Percentiles rank a stretch among this genome's conserved stretches.
Evolutionary conservation across 805 yeast species (phyloP).

Genomic region (Clavispora santaluciae): DNA sequence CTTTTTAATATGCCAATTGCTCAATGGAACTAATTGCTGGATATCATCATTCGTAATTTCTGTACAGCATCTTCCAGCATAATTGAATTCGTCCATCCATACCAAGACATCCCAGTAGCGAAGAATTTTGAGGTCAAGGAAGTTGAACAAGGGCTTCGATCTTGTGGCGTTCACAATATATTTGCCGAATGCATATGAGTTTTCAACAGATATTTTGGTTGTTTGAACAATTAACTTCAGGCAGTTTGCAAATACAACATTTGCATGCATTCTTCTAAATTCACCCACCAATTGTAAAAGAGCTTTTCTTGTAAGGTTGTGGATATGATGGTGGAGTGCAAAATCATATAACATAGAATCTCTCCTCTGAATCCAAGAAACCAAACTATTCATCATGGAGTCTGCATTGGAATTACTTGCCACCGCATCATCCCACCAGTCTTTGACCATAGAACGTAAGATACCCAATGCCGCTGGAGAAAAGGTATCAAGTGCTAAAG

Average conservation of each 20-base stretch:
- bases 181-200: conserved; percentile 87
- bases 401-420: conserved; percentile 69
- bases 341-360: conserved; percentile 73
- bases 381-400: conserved; percentile 72
- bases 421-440: conserved; percentile 92
- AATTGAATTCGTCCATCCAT: conserved; percentile 93
- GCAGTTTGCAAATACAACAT: conserved; percentile 73
- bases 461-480: conserved; percentile 68
- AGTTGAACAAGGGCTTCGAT: conserved; percentile 76
- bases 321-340: conserved; percentile 78
- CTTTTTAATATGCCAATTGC: conserved; percentile 74
- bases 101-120: conserved; percentile 89
- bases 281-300: conserved; percentile 76
- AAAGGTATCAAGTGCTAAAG: conserved; percentile 79
- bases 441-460: conserved; percentile 69
- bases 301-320: conserved; percentile 78
- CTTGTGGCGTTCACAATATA: conserved; percentile 74
- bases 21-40: conserved; percentile 45
- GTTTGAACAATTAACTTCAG: conserved; percentile 72
- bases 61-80: conserved; percentile 62
- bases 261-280: conserved; percentile 73
- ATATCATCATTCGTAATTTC: conserved; percentile 41
- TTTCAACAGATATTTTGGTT: conserved; percentile 70
- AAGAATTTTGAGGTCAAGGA: conserved; percentile 65
- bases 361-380: conserved; percentile 80